These are phyloP conservation scores for Candida silvatica DNA, from an alignment of 805 yeast genomes.

Conservation along the genomic window DNA sequence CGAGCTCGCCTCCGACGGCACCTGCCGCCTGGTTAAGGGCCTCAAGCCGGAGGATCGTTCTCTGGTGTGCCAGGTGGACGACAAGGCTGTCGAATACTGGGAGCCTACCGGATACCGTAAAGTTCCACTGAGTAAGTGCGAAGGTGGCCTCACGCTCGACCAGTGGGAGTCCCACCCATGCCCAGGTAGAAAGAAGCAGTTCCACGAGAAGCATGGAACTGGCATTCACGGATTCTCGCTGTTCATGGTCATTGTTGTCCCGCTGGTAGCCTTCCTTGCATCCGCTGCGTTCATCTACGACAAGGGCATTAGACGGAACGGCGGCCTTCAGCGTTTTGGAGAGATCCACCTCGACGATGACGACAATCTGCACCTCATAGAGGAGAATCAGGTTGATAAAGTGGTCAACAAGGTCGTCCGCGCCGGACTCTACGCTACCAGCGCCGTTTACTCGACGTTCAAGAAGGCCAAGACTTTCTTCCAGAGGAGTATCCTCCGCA, in stretches of 20 bases:
- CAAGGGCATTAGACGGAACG: constrained; percentile 71
- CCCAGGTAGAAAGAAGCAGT: constrained; percentile 77
- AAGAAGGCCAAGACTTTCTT: constrained; percentile 11
- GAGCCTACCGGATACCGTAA: constrained; percentile 90
- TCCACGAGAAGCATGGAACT: constrained; percentile 33
- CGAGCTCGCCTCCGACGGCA: constrained; percentile 61
- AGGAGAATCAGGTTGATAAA: constrained; percentile 51
- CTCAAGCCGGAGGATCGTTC: constrained; percentile 56
- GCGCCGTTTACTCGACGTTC: constrained; percentile 9
- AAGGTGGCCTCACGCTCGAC: constrained; percentile 70
- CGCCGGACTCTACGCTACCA: constrained; percentile 38
- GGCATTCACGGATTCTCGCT: constrained; percentile 50
- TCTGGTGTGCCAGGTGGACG: constrained; percentile 45
- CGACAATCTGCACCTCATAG: constrained; percentile 41
- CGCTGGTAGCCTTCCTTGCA: constrained; percentile 43
- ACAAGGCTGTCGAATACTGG: constrained; percentile 59
- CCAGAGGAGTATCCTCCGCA: constrained; percentile 15
- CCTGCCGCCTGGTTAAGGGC: constrained; percentile 80
- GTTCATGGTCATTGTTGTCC: constrained; percentile 45
- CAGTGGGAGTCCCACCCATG: constrained; percentile 61
- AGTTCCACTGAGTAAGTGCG: constrained; percentile 79
- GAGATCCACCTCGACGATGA: constrained; percentile 80
- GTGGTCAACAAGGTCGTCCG: constrained; percentile 50
- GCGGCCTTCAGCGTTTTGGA: constrained; percentile 72
- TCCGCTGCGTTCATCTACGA: constrained; percentile 67